phyloP scores from a whole-genome alignment of 2,329 filamentous ascomycete genomes.

The Neofusicoccum sp. region DNA sequence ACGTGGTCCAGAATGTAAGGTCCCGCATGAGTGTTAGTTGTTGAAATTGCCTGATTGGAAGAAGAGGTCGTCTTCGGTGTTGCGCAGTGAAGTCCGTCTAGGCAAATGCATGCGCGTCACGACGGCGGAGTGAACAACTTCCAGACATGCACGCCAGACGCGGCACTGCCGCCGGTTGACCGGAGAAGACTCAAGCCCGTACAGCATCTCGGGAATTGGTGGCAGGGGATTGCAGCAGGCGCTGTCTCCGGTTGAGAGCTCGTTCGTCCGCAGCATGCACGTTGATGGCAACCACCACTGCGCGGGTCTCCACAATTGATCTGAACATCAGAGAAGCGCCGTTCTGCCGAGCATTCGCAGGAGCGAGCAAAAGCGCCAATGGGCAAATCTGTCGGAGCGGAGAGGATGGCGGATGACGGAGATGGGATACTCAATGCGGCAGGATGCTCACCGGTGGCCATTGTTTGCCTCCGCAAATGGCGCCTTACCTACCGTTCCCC shows the following conservation, averaged over 20 bases:
- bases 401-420: background rate
- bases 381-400: background rate
- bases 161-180: background rate
- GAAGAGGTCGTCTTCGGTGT: background rate
- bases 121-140: background rate
- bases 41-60: background rate
- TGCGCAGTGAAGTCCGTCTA: background rate
- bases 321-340: constrained; percentile 6
- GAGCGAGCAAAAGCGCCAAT: background rate
- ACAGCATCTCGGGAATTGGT: background rate
- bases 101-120: background rate
- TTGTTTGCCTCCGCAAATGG: background rate
- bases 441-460: background rate
- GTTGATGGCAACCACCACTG: background rate
- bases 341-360: constrained; percentile 1
- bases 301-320: constrained; percentile 1
- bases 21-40: constrained; percentile 2
- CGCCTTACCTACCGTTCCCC: background rate
- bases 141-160: background rate
- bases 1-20: constrained; percentile 11
- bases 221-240: background rate
- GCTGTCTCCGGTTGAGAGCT: background rate
- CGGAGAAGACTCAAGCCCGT: background rate
- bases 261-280: background rate
- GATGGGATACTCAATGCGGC: background rate